A percentile compares a stretch with the other conserved stretches of the same genome.
These are phyloP conservation scores for Scytalidium lignicola DNA, from an alignment of 2,329 filamentous ascomycete genomes.

Conservation along the genomic window DNA sequence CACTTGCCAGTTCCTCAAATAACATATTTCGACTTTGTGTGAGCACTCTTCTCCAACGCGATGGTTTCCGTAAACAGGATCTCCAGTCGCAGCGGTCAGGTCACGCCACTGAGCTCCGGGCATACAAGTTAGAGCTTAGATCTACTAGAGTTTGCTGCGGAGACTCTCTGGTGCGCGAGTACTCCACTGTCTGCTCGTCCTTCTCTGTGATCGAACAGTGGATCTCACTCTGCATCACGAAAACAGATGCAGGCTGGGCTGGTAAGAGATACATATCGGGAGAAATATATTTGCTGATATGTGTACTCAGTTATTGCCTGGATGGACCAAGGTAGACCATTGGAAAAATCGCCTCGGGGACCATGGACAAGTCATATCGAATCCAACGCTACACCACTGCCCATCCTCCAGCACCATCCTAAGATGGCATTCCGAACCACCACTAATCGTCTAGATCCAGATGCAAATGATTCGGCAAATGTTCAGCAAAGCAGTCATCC, in stretches of 20 bases:
- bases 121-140: conserved; percentile 2
- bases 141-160: conserved; percentile 1
- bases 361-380: conserved; percentile 4
- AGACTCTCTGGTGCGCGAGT: conserved; percentile 8
- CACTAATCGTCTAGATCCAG: conserved; percentile 5
- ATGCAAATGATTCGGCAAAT: conserved; percentile 2
- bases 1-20: conserved; percentile 2
- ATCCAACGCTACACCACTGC: conserved; percentile 6
- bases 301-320: not conserved
- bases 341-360: not conserved
- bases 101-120: conserved; percentile 2
- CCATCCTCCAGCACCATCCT: conserved; percentile 5
- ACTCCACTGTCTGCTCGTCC: conserved; percentile 4
- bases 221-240: conserved; percentile 9
- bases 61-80: conserved; percentile 6
- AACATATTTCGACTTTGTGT: conserved; percentile 7
- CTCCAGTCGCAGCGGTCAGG: conserved; percentile 5
- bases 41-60: conserved; percentile 5
- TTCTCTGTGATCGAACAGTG: conserved; percentile 10
- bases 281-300: conserved; percentile 1
- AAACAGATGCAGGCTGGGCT: conserved; percentile 5
- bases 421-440: conserved; percentile 8
- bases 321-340: conserved; percentile 4
- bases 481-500: conserved; percentile 2
- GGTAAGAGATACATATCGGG: conserved; percentile 4